phyloP scores from a whole-genome alignment of 192 early-diverging fungal species.

The Kappamyces sp. region DNA sequence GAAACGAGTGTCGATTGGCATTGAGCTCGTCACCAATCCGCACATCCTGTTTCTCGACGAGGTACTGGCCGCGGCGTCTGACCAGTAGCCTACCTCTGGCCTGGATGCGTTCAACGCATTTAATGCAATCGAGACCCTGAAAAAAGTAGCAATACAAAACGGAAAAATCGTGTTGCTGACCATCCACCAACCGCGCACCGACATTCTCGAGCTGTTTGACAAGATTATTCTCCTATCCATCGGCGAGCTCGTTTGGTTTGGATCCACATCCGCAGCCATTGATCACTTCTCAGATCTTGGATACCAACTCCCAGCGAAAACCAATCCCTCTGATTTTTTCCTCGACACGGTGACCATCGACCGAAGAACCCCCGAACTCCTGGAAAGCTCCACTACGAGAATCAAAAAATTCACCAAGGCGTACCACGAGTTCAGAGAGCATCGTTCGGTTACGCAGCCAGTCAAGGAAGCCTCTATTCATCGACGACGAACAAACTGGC shows the following conservation, averaged over 20 bases:
- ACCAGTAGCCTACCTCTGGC: slow-evolving; percentile 36
- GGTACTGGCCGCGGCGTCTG: slow-evolving; percentile 1
- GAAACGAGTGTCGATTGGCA: slow-evolving; percentile 52
- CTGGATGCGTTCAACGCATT: slow-evolving; percentile 67
- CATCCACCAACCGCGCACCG: slow-evolving; percentile 43
- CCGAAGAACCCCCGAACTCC: slow-evolving; percentile 14
- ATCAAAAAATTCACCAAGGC: slow-evolving; percentile 26
- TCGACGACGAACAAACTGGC: neutral
- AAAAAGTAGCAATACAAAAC: slow-evolving; percentile 17
- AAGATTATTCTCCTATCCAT: slow-evolving; percentile 40
- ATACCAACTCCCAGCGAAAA: slow-evolving; percentile 31
- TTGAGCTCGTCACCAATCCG: slow-evolving; percentile 39
- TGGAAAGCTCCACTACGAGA: slow-evolving; percentile 7
- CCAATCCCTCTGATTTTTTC: slow-evolving; percentile 40
- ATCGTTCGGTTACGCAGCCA: slow-evolving; percentile 7
- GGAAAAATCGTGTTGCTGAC: slow-evolving; percentile 28
- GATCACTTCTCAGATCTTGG: slow-evolving; percentile 36
- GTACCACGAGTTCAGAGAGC: slow-evolving; percentile 11
- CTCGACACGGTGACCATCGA: slow-evolving; percentile 26
- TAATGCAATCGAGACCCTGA: slow-evolving; percentile 58
- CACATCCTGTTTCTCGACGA: slow-evolving; percentile 57
- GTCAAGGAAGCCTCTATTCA: no score
- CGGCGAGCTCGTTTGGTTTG: slow-evolving; percentile 37
- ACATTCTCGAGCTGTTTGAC: slow-evolving; percentile 55
- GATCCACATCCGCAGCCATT: slow-evolving; percentile 22